Evolutionary conservation across 768 basidiomycete genomes (phyloP).

Genomic region (Amanita fuliginea): DNA sequence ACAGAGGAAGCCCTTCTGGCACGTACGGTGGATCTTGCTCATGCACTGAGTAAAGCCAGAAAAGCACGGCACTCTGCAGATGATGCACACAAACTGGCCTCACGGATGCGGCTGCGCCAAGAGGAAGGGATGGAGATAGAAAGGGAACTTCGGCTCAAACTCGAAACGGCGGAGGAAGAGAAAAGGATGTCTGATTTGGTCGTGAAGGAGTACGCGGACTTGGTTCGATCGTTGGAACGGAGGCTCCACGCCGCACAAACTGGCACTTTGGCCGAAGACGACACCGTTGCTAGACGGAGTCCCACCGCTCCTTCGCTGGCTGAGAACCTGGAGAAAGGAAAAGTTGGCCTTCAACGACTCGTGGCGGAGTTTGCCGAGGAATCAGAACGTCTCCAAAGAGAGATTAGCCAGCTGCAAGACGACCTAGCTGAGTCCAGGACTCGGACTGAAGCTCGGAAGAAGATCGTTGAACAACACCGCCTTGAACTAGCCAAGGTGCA

Average conservation of each 20-base stretch:
- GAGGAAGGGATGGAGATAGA: slow-evolving; percentile 42
- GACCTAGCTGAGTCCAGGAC: slow-evolving; percentile 32
- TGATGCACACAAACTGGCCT: slow-evolving; percentile 44
- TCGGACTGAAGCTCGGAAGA: slow-evolving; percentile 34
- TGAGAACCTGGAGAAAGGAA: slow-evolving; percentile 37
- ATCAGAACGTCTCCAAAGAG: slow-evolving; percentile 31
- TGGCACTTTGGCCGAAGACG: background rate
- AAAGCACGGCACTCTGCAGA: slow-evolving; percentile 33
- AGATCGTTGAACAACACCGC: slow-evolving; percentile 29
- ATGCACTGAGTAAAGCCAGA: slow-evolving; percentile 29
- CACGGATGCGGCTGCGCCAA: slow-evolving; percentile 40
- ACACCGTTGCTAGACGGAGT: background rate
- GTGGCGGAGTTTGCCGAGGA: slow-evolving; percentile 38
- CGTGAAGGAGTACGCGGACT: slow-evolving; percentile 63
- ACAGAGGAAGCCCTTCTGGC: slow-evolving; percentile 45
- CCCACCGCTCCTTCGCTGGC: slow-evolving; percentile 11
- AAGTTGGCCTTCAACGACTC: slow-evolving; percentile 34
- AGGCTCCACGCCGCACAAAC: slow-evolving; percentile 11
- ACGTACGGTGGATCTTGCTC: slow-evolving; percentile 36
- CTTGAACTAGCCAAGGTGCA: slow-evolving; percentile 32
- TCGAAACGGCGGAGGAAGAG: slow-evolving; percentile 44
- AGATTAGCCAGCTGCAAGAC: slow-evolving; percentile 28
- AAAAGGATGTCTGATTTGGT: slow-evolving; percentile 51
- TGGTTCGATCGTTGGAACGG: slow-evolving; percentile 56
- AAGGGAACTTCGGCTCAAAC: slow-evolving; percentile 32